phyloP scores from a whole-genome alignment of 805 yeast species.

The Saturnispora sanitii region DNA sequence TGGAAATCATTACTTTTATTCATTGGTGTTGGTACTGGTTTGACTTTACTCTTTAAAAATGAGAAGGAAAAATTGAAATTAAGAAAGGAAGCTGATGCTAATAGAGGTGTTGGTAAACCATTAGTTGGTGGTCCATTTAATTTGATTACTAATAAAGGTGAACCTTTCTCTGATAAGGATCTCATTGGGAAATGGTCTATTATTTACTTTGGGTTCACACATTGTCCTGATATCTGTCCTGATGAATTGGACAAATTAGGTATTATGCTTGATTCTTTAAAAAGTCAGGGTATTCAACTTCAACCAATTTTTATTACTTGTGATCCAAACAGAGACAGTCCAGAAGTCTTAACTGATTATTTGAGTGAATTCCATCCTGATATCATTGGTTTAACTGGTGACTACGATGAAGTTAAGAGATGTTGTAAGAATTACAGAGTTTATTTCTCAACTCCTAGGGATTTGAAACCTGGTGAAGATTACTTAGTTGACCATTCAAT shows the following conservation, averaged over 20 bases:
- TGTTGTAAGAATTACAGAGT: slow-evolving; percentile 88
- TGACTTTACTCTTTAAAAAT: slow-evolving; percentile 58
- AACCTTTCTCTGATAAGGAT: slow-evolving; percentile 67
- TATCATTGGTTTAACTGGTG: slow-evolving; percentile 85
- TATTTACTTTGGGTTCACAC: slow-evolving; percentile 92
- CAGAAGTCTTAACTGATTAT: slow-evolving; percentile 75
- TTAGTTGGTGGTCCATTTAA: slow-evolving; percentile 85
- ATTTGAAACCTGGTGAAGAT: slow-evolving; percentile 91
- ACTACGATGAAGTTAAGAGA: slow-evolving; percentile 73
- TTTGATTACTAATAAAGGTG: slow-evolving; percentile 60
- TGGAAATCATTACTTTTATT: slow-evolving; percentile 77
- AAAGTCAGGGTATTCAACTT: slow-evolving; percentile 45
- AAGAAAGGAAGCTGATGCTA: slow-evolving; percentile 73
- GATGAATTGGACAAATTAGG: slow-evolving; percentile 94
- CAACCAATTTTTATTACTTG: slow-evolving; percentile 92
- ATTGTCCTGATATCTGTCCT: slow-evolving; percentile 98
- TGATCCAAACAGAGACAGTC: slow-evolving; percentile 92
- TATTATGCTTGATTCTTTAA: slow-evolving; percentile 52
- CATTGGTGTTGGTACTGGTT: slow-evolving; percentile 57
- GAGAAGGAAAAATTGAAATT: slow-evolving; percentile 70
- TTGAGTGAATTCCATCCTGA: slow-evolving; percentile 82
- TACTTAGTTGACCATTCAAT: slow-evolving; percentile 95
- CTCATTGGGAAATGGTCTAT: slow-evolving; percentile 71
- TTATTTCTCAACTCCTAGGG: slow-evolving; percentile 93
- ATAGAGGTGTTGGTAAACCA: slow-evolving; percentile 86